Evolutionary conservation across 2,329 filamentous ascomycete species (phyloP).

Genomic region (Pseudocercospora eumusae): DNA sequence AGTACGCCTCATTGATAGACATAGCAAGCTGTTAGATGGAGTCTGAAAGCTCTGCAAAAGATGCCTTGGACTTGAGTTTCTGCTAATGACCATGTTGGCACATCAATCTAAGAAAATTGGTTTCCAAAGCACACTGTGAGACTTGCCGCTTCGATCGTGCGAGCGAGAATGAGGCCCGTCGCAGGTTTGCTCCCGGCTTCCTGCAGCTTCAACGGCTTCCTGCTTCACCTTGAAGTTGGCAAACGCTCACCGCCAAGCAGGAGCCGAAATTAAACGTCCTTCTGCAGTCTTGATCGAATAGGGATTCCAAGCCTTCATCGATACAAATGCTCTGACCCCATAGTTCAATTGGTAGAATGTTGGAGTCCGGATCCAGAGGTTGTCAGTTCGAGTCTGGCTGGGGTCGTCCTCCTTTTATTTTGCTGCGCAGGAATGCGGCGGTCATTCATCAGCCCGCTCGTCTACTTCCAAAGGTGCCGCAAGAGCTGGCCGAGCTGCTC

Average conservation of each 20-base stretch:
- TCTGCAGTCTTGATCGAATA: background rate
- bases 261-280: background rate
- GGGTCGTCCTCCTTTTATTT: background rate
- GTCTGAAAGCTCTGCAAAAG: background rate
- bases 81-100: background rate
- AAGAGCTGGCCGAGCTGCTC: constrained; percentile 23
- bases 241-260: background rate
- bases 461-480: constrained; percentile 19
- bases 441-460: background rate
- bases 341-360: constrained; percentile 4
- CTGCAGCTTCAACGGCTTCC: background rate
- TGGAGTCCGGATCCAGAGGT: constrained; percentile 10
- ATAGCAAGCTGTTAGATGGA: background rate
- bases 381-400: background rate
- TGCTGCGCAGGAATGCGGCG: background rate
- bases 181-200: background rate
- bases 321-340: background rate
- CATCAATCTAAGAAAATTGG: background rate
- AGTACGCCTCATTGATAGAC: no score
- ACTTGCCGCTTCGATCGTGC: no score
- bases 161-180: no score
- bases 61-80: background rate
- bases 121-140: background rate
- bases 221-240: background rate
- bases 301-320: background rate